Evolutionary conservation across 2,329 filamentous ascomycete genomes (phyloP).

Genomic region (Xylariaceae sp.): DNA sequence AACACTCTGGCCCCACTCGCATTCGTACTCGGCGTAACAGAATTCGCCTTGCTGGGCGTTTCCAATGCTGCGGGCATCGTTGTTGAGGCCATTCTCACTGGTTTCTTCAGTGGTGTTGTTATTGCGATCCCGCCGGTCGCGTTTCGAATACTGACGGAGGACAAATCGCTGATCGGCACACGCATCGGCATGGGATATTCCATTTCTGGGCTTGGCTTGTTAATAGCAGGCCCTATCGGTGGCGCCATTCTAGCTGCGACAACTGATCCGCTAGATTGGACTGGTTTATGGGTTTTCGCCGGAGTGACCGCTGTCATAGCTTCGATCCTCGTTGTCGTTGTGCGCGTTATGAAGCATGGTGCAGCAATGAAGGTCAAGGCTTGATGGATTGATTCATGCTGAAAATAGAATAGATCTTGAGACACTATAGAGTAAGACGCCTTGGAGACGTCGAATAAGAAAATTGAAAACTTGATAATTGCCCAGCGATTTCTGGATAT

Average conservation of each 20-base stretch:
- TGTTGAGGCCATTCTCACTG: constrained; percentile 33
- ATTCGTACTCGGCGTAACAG: constrained; percentile 11
- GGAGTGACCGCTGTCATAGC: constrained; percentile 6
- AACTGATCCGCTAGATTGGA: constrained; percentile 20
- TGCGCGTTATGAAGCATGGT: too few relatives aligned
- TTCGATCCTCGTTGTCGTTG: neutral
- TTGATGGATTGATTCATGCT: too few relatives aligned
- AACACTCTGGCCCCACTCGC: constrained; percentile 23
- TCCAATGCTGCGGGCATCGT: constrained; percentile 30
- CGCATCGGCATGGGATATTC: constrained; percentile 37
- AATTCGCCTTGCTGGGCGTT: constrained; percentile 33
- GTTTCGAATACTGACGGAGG: constrained; percentile 36
- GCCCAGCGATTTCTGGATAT: too few relatives aligned
- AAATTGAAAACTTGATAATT: too few relatives aligned
- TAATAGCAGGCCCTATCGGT: constrained; percentile 33
- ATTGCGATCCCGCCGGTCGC: constrained; percentile 38
- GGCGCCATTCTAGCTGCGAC: constrained; percentile 30
- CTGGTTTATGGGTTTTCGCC: constrained; percentile 20
- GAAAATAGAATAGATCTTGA: too few relatives aligned
- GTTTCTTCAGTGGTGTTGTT: constrained; percentile 42
- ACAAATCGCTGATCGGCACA: constrained; percentile 40
- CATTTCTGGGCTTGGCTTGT: constrained; percentile 29
- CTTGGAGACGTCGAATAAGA: too few relatives aligned
- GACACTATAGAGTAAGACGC: too few relatives aligned
- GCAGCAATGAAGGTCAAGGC: too few relatives aligned